Percentiles rank a stretch among this genome's conserved stretches.
These are phyloP conservation scores for Dalbergia cultrata DNA, from an alignment of 306 rosid genomes.

Conservation along the genomic window DNA sequence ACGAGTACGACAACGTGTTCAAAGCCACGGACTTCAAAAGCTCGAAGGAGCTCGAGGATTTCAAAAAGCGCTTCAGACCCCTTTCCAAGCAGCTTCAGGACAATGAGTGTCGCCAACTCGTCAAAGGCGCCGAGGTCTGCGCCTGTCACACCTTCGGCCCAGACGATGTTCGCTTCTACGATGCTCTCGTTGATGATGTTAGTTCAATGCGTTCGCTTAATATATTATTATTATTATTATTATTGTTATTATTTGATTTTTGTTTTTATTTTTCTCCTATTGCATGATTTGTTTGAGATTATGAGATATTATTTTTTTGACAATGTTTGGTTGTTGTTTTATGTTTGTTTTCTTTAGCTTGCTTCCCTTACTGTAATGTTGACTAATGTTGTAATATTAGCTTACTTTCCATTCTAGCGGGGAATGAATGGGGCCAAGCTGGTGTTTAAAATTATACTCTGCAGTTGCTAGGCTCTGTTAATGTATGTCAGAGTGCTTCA, in stretches of 20 bases:
- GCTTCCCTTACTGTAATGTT: too few relatives aligned
- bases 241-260: too few relatives aligned
- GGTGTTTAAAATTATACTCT: background rate
- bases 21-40: background rate
- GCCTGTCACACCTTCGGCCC: background rate
- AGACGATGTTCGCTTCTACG: slow-evolving; percentile 53
- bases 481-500: background rate
- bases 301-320: too few relatives aligned
- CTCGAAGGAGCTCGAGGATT: background rate
- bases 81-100: slow-evolving; percentile 54
- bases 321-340: too few relatives aligned
- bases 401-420: background rate
- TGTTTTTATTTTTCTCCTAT: too few relatives aligned
- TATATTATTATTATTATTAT: background rate
- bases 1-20: slow-evolving; percentile 10
- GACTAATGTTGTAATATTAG: too few relatives aligned
- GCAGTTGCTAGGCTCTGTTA: background rate
- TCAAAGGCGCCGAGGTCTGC: slow-evolving; percentile 31
- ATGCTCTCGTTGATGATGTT: slow-evolving; percentile 45
- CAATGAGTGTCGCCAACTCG: slow-evolving; percentile 26
- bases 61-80: slow-evolving; percentile 45
- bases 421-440: background rate
- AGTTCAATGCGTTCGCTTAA: background rate
- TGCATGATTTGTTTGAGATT: too few relatives aligned
- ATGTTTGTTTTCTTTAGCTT: too few relatives aligned